phyloP scores from a whole-genome alignment of 371 early-diverging fungal species.

The Blastocladiella emersonii region DNA sequence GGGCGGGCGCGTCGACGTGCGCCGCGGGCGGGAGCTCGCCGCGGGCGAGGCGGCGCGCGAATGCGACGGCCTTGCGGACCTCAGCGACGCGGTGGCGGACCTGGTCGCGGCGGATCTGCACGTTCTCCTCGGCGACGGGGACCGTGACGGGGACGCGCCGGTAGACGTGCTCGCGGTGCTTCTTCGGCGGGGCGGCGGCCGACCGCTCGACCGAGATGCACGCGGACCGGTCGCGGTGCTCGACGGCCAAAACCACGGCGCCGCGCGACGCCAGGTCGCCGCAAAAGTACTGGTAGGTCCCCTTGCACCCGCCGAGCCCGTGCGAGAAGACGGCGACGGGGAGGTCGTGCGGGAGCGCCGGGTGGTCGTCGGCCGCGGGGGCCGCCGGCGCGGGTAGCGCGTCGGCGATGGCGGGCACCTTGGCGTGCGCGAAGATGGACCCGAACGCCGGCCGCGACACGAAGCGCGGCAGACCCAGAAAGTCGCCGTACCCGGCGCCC shows the following conservation, averaged over 20 bases:
- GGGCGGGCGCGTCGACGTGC: not conserved
- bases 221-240: conserved; percentile 37
- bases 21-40: conserved; percentile 5
- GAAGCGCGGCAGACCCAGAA: not conserved
- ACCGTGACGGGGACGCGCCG: conserved; percentile 1
- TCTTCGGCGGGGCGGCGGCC: conserved; percentile 12
- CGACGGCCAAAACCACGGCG: conserved; percentile 33
- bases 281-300: conserved; percentile 28
- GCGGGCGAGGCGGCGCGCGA: conserved; percentile 12
- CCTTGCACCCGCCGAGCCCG: conserved; percentile 30
- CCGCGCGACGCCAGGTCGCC: conserved; percentile 18
- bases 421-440: not conserved
- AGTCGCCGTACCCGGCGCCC: not conserved
- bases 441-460: not conserved
- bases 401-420: not conserved
- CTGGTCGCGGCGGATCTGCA: conserved; percentile 20
- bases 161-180: conserved; percentile 9
- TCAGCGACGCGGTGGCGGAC: conserved; percentile 23
- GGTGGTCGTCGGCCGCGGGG: not conserved
- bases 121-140: conserved; percentile 12
- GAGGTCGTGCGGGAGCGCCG: conserved; percentile 7
- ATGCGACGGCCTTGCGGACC: conserved; percentile 15
- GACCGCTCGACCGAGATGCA: conserved; percentile 12
- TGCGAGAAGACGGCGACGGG: conserved; percentile 26
- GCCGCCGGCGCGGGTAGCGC: not conserved